Evolutionary conservation across 2,329 filamentous ascomycete species (phyloP), one percentile per base, ranked within the genome.

Genomic region (Bipolaris cookei): DNA sequence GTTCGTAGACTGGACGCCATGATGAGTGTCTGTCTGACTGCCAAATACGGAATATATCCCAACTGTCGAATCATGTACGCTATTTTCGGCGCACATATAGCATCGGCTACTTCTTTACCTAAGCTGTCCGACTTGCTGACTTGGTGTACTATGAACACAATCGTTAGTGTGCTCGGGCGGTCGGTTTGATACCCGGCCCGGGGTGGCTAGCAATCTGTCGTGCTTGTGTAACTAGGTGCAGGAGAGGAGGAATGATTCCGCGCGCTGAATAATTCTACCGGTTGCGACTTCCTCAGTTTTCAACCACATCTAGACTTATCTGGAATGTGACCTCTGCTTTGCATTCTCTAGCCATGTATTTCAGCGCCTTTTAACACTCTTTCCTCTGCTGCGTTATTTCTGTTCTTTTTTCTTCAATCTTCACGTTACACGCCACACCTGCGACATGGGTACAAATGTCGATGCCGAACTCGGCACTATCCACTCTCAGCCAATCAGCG

Each of bases 401-500:
- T 32, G 21, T 39, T 20, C 11, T 23, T 23, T 18, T 44, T 44
- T 38, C 28, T 46, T 50, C 39, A 56, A 56, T 42, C 43, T 7
- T n/a, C 18, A 37, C 14, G 4, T 37, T 6, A n/a, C 6, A 32
- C 44, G 4, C 35, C 44, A 16, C 23, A 21, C n/a, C 18, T 16
- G 50, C 28, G 53, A 47, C 4, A 68, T 69, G 62, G 30, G 46
- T 16, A 34, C 30, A 34, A 62, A 59, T 21, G 38, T 50, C 42
- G 64, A 70, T 20, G 53, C 42, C 48, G 53, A 56, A 46, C 41
- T 62, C 48, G 63, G 55, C 51, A 57, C 43, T 43, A 45, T 51
- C 20, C 45, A 51, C 8, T 44, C 64, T 4, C 59, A 49, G 51
- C 69, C 66, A 66, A 67, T 62, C 58, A 66, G 54, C 28, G 65